These are phyloP conservation scores for Aspergillus olivimuriae DNA, from an alignment of 495 filamentous ascomycete species.

Conservation along the genomic window DNA sequence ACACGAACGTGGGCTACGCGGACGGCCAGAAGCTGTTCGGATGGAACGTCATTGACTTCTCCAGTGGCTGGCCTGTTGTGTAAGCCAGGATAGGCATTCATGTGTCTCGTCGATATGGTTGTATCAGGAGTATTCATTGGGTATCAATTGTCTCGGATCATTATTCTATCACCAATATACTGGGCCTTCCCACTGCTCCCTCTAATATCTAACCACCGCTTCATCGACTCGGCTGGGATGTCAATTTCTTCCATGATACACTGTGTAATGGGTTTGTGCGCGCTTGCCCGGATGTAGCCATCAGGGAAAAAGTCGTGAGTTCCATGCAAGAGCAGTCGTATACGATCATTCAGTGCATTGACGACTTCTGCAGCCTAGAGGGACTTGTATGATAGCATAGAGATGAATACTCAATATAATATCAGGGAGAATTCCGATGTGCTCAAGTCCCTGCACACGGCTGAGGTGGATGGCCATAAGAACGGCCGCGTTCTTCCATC, in stretches of 20 bases:
- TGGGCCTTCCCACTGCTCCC: slow-evolving; percentile 55
- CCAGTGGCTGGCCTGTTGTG: slow-evolving; percentile 60
- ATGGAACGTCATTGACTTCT: slow-evolving; percentile 59
- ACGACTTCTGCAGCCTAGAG: slow-evolving; percentile 12
- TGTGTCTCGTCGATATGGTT: too few species aligned
- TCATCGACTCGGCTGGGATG: slow-evolving; percentile 55
- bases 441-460: too few species aligned
- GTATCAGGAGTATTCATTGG: background rate
- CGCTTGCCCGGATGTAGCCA: slow-evolving; percentile 50
- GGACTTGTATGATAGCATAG: too few species aligned
- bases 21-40: slow-evolving; percentile 63
- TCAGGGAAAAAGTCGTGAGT: slow-evolving; percentile 58
- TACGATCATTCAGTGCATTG: slow-evolving; percentile 33
- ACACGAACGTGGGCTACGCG: slow-evolving; percentile 57
- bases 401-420: too few species aligned
- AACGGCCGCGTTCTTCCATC: too few species aligned
- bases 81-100: too few species aligned
- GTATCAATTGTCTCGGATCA: background rate
- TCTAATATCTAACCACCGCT: slow-evolving; percentile 60
- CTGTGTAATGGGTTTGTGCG: slow-evolving; percentile 54
- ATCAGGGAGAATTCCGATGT: too few species aligned
- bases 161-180: background rate
- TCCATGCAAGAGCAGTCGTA: slow-evolving; percentile 64
- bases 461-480: too few species aligned
- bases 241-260: slow-evolving; percentile 60